phyloP scores from a whole-genome alignment of 805 yeast species.

The Candida boleticola region DNA sequence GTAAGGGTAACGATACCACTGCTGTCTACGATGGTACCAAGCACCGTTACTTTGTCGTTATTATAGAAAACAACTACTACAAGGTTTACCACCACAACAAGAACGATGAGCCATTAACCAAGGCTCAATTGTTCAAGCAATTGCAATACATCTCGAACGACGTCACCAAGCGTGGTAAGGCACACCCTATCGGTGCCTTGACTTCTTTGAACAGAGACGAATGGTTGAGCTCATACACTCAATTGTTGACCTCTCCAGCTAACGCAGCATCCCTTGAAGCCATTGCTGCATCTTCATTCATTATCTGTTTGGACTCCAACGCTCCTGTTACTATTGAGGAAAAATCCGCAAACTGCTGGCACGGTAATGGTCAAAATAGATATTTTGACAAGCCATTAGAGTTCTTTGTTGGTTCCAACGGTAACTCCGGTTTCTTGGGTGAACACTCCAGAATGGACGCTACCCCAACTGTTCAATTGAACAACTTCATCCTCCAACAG shows the following conservation, averaged over 20 bases:
- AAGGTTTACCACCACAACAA: conserved; percentile 60
- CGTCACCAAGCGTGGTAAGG: conserved; percentile 33
- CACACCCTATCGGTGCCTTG: conserved; percentile 69
- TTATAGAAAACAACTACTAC: conserved; percentile 76
- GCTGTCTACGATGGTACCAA: conserved; percentile 45
- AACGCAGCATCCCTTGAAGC: conserved; percentile 62
- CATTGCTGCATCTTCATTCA: conserved; percentile 76
- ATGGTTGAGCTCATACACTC: conserved; percentile 63
- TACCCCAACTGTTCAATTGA: conserved; percentile 86
- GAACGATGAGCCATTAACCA: conserved; percentile 43
- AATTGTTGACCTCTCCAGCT: conserved; percentile 56
- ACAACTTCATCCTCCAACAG: conserved; percentile 66
- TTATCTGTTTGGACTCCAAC: conserved; percentile 73
- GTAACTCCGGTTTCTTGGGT: conserved; percentile 88
- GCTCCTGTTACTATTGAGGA: conserved; percentile 77
- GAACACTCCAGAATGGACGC: conserved; percentile 99
- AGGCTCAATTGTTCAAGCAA: conserved; percentile 53
- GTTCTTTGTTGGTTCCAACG: conserved; percentile 77
- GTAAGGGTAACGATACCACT: conserved; percentile 59
- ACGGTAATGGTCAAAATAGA: conserved; percentile 90
- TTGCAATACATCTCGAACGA: conserved; percentile 48
- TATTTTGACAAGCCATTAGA: conserved; percentile 91
- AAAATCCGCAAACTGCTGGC: conserved; percentile 85
- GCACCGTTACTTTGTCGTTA: conserved; percentile 70
- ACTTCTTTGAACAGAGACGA: conserved; percentile 84